Evolutionary conservation across 306 rosid species (phyloP).

Genomic region (Comarum palustre): DNA sequence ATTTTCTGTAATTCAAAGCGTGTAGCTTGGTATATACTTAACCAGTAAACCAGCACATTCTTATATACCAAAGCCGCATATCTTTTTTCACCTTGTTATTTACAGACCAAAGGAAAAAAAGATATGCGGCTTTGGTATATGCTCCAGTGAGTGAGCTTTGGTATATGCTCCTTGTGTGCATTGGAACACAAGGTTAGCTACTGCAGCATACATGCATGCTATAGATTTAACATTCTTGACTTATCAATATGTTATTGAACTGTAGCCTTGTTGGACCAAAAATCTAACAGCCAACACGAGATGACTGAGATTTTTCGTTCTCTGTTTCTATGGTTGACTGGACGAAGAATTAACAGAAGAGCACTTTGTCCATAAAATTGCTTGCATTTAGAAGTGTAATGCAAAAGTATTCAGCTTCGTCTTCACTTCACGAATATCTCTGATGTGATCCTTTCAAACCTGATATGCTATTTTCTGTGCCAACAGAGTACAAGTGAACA

Average conservation of each 20-base stretch:
- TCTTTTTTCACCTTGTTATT: neutral
- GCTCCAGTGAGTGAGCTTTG: neutral
- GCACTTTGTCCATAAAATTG: slow-evolving; percentile 5
- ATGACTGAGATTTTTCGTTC: neutral
- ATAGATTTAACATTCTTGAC: neutral
- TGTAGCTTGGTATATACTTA: neutral
- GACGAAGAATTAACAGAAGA: neutral
- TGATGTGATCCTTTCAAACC: neutral
- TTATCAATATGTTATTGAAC: neutral
- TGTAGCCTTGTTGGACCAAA: neutral
- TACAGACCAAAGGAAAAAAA: neutral
- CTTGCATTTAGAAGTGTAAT: neutral
- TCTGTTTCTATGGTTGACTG: neutral
- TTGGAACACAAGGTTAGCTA: neutral
- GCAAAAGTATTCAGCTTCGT: neutral
- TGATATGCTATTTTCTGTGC: neutral
- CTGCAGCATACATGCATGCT: slow-evolving; percentile 1
- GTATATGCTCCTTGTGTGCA: neutral
- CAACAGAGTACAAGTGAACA: neutral
- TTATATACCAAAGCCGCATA: neutral
- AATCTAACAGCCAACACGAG: neutral
- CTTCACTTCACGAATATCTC: neutral
- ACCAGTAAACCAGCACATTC: neutral
- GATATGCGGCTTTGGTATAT: neutral
- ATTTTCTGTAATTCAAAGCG: neutral